Conservation (phyloP, 306 rosid genomes). For the Acacia melanoxylon region DNA sequence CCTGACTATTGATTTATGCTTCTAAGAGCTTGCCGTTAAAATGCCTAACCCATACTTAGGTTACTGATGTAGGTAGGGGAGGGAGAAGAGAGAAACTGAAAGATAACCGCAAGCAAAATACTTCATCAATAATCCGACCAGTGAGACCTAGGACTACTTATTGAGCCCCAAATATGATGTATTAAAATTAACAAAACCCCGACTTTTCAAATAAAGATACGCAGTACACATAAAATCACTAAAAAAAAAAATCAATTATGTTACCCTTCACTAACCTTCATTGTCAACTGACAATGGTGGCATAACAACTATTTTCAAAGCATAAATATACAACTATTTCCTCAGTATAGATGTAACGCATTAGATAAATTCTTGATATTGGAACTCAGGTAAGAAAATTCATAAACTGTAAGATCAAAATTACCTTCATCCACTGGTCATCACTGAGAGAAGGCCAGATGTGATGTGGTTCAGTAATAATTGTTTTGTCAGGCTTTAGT, state of each 20-base stretch:
- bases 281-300: not conserved
- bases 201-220: not conserved
- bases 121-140: not conserved
- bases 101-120: not conserved
- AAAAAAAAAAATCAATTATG: not conserved
- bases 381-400: not conserved
- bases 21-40: not conserved
- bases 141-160: not conserved
- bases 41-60: not conserved
- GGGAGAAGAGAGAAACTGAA: not conserved
- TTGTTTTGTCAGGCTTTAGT: slow-evolving; percentile 92
- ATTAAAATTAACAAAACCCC: not conserved
- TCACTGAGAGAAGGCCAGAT: slow-evolving; percentile 98
- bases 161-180: not conserved
- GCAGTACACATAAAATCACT: not conserved
- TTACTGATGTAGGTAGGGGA: not conserved
- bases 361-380: not conserved
- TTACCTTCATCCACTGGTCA: slow-evolving; percentile 99
- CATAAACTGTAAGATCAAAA: not conserved
- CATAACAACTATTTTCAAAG: not conserved
- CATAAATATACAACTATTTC: not conserved
- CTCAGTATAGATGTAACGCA: not conserved
- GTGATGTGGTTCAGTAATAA: slow-evolving; percentile 95
- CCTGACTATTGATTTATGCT: not conserved
- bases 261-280: not conserved